Percentiles rank a stretch among this genome's conserved stretches.
These are phyloP conservation scores for Pseudopyricularia cyperi DNA, from an alignment of 2,329 filamentous ascomycete species.

Conservation along the genomic window DNA sequence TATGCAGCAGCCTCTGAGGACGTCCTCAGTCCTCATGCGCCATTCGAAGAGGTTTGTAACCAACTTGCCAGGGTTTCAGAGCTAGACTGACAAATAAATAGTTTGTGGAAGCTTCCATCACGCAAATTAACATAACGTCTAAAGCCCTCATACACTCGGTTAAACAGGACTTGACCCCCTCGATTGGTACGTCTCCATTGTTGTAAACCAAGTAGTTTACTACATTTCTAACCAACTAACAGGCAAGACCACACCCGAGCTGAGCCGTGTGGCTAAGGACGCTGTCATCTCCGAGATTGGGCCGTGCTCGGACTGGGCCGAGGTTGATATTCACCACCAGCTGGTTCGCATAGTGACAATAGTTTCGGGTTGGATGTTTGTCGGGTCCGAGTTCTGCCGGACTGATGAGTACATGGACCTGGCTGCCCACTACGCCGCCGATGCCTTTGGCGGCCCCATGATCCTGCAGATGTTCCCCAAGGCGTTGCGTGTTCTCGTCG, in stretches of 20 bases:
- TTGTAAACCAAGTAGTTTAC: not conserved
- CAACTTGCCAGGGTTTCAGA: not conserved
- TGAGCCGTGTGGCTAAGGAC: slow-evolving; percentile 23
- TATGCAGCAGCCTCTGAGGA: not conserved
- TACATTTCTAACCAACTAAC: not conserved
- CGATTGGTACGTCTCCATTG: not conserved
- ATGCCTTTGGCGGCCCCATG: not conserved
- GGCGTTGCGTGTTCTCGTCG: not conserved
- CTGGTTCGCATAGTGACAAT: slow-evolving; percentile 30
- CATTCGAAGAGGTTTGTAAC: not conserved
- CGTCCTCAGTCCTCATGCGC: not conserved
- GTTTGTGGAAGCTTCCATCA: not conserved
- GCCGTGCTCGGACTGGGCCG: slow-evolving; percentile 23
- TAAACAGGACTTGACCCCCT: not conserved
- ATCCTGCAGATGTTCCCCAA: not conserved
- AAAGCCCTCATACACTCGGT: not conserved
- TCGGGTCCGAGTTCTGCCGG: slow-evolving; percentile 30
- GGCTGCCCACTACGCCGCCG: slow-evolving; percentile 29
- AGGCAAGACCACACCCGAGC: slow-evolving; percentile 17
- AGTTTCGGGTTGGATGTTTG: slow-evolving; percentile 30
- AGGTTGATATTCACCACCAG: slow-evolving; percentile 23
- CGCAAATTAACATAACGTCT: not conserved
- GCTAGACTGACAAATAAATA: not conserved
- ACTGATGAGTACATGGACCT: slow-evolving; percentile 28
- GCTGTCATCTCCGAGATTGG: slow-evolving; percentile 21